phyloP scores from a whole-genome alignment of 148 eudicot species.

The Chenopodium album region DNA sequence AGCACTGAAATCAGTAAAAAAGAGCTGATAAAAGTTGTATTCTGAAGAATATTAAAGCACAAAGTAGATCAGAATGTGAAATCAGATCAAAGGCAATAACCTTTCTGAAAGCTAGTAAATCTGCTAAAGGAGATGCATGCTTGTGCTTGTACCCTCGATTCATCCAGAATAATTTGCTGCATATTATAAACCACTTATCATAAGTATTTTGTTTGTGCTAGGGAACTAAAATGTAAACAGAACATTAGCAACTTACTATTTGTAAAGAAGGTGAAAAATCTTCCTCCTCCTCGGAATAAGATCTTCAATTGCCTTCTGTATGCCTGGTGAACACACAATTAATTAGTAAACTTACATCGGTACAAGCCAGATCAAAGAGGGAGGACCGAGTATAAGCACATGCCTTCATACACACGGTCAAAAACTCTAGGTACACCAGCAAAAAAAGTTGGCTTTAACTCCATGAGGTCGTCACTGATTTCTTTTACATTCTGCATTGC shows the following conservation, averaged over 20 bases:
- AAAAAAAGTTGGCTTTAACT: slow-evolving; percentile 86
- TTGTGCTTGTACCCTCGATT: slow-evolving; percentile 82
- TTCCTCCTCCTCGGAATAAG: slow-evolving; percentile 73
- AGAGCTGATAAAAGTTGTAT: not conserved
- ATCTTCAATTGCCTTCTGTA: slow-evolving; percentile 61
- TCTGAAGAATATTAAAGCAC: not conserved
- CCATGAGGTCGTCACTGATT: slow-evolving; percentile 75
- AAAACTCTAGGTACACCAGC: slow-evolving; percentile 94
- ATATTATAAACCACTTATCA: not conserved
- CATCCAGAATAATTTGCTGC: slow-evolving; percentile 92
- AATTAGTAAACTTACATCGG: not conserved
- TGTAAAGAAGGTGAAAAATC: slow-evolving; percentile 70
- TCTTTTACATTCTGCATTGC: slow-evolving; percentile 68
- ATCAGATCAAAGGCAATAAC: slow-evolving; percentile 29
- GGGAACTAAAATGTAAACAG: not conserved
- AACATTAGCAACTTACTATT: slow-evolving; percentile 50
- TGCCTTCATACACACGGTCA: slow-evolving; percentile 91
- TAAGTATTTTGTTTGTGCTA: not conserved
- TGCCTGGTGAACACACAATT: slow-evolving; percentile 40
- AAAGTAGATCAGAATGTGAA: not conserved
- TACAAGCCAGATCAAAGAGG: not conserved
- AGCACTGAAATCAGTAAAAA: not conserved
- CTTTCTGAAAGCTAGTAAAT: slow-evolving; percentile 89
- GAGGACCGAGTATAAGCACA: slow-evolving; percentile 16
- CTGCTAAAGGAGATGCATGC: slow-evolving; percentile 85